phyloP scores from a whole-genome alignment of 441 rosid genomes.

The Populus trichocarpa region DNA sequence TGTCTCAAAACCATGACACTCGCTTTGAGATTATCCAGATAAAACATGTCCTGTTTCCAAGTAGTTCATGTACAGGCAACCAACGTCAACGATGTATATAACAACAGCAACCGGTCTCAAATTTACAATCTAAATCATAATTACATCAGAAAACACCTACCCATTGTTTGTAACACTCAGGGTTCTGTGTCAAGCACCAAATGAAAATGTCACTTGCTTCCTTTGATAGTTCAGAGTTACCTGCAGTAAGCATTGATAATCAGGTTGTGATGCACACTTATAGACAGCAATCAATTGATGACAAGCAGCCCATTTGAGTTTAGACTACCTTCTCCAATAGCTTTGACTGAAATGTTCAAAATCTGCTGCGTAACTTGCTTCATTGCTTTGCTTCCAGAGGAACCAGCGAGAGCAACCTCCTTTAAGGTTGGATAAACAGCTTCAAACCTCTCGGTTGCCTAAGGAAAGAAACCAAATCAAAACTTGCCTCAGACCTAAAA shows the following conservation, averaged over 20 bases:
- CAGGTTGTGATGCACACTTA: not conserved
- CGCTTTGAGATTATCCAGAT: constrained; percentile 44
- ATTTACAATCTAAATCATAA: not conserved
- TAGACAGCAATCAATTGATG: not conserved
- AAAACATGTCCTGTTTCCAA: constrained; percentile 37
- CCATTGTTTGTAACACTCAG: constrained; percentile 47
- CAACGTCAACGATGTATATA: not conserved
- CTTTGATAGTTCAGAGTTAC: constrained; percentile 31
- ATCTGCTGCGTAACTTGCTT: constrained; percentile 60
- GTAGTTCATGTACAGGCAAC: not conserved
- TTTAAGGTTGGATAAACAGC: constrained; percentile 58
- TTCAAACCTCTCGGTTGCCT: constrained; percentile 81
- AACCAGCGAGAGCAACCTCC: constrained; percentile 67
- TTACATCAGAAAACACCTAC: constrained; percentile 25
- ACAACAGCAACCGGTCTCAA: not conserved
- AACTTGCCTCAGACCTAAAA: not conserved
- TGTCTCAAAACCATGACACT: constrained; percentile 37
- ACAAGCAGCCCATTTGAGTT: not conserved
- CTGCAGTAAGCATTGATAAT: constrained; percentile 15
- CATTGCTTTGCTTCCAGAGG: constrained; percentile 68
- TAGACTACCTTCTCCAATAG: constrained; percentile 54
- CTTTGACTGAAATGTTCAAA: constrained; percentile 42
- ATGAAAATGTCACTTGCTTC: constrained; percentile 43
- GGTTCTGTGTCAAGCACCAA: constrained; percentile 47
- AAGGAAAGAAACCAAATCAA: not conserved